Evolutionary conservation across 2,329 filamentous ascomycete genomes (phyloP).

Genomic region (Chaetomium sp.): DNA sequence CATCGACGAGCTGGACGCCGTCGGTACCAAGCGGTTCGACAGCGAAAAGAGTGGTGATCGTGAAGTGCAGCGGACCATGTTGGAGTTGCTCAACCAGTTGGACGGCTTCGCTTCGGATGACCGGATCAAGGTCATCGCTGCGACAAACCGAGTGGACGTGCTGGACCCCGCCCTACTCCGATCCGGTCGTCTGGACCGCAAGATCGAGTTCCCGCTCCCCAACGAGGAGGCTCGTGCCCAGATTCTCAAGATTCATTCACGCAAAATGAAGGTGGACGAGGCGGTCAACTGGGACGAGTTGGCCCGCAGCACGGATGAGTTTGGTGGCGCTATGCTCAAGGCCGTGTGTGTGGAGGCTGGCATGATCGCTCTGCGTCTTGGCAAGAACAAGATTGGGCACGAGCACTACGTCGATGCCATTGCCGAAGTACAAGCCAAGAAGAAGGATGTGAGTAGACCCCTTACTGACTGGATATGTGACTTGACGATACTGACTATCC

Average conservation of each 20-base stretch:
- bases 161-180: conserved; percentile 88
- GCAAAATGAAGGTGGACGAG: conserved; percentile 96
- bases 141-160: conserved; percentile 92
- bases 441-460: conserved; percentile 72
- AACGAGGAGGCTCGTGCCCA: conserved; percentile 97
- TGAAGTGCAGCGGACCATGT: conserved; percentile 97
- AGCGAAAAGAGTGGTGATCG: conserved; percentile 97
- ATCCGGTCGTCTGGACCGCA: conserved; percentile 89
- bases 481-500: conserved; percentile 18
- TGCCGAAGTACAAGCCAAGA: conserved; percentile 91
- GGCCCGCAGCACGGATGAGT: conserved; percentile 96
- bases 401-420: conserved; percentile 99
- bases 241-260: conserved; percentile 94
- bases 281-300: conserved; percentile 95
- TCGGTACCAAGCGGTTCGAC: conserved; percentile 99
- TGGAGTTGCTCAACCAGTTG: conserved; percentile 97
- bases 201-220: conserved; percentile 97
- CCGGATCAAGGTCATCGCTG: conserved; percentile 92
- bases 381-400: conserved; percentile 94
- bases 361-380: conserved; percentile 95
- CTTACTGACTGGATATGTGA: not conserved
- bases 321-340: conserved; percentile 96
- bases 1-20: conserved; percentile 96
- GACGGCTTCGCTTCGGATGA: conserved; percentile 98
- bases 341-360: conserved; percentile 98